A percentile compares a stretch with the other conserved stretches of the same genome.
phyloP scores from a whole-genome alignment of 2,329 filamentous ascomycete genomes.

The Cladosporium sp. region DNA sequence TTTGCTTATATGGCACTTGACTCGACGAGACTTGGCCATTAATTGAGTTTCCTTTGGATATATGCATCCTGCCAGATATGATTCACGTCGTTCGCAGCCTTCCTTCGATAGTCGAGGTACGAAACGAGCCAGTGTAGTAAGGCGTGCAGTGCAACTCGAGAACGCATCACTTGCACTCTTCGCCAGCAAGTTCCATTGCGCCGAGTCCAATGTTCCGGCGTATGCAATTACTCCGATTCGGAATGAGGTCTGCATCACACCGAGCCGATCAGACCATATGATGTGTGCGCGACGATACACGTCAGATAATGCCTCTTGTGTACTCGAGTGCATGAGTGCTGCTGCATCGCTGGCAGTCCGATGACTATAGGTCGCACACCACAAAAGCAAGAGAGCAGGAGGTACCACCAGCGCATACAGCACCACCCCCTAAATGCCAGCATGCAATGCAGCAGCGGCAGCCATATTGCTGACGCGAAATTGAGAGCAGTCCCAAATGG shows the following conservation, averaged over 20 bases:
- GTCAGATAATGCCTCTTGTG: constrained; percentile 16
- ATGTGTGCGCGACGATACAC: neutral
- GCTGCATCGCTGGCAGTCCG: constrained; percentile 5
- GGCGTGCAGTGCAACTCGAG: neutral
- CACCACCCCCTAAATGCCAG: neutral
- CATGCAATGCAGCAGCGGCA: constrained; percentile 14
- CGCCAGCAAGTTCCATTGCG: neutral
- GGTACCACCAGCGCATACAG: constrained; percentile 19
- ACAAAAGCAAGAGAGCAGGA: constrained; percentile 2
- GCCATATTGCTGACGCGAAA: constrained; percentile 12
- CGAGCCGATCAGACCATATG: constrained; percentile 17
- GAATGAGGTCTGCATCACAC: neutral
- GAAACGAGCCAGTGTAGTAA: neutral
- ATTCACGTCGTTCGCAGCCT: neutral
- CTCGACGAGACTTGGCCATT: neutral
- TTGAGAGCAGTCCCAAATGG: neutral
- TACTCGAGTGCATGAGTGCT: constrained; percentile 5
- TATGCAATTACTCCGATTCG: constrained; percentile 3
- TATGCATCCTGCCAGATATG: neutral
- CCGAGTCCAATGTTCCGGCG: neutral
- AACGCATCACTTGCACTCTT: neutral
- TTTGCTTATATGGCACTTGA: neutral
- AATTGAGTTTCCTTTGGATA: neutral
- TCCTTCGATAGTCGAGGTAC: neutral
- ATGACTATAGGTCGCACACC: constrained; percentile 14